Base-by-base conservation (phyloP, 257 asterid genomes). In the Hygrophila difformis region DNA sequence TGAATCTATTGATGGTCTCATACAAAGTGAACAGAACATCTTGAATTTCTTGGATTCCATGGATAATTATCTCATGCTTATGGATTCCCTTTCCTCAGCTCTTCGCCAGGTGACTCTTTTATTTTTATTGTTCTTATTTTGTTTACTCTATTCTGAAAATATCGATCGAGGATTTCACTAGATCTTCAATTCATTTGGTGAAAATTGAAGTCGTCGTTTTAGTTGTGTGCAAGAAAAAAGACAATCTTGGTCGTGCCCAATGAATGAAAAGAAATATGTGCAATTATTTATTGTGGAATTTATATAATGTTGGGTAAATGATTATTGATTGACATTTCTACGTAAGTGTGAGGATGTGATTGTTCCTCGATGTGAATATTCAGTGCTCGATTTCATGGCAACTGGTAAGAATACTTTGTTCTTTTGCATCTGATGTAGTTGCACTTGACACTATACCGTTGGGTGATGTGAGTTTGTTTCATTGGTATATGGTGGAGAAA, bases 41-140 rank as follows among this genome's bases (percentile, higher is more conserved):
- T 8, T 84, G 55, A 56, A 68, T 51, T 75, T 88, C 55, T 63
- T 89, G 54, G 97, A 89, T 63, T 89, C 96, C 37, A 54, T 55
- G 74, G 96, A 89, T 59, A 44, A 39, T 55, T 85, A 84, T 62
- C 70, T 89, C 16, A 58, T 29, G 53, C 85, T 79, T 2, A 62
- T 75, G 72, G 74, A 81, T 68, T 69, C 84, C 31, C 40, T 85
- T 36, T 77, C 87, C 50, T 77, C 98, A 38, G 53, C 84, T 26
- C 94, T 89, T 65, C 93, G 96, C 49, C 82, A 85, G 96, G 96
- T 82, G 56, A 33, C 47, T 15, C 43, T 20, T 10, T 13, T 22
- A 35, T 29, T 39, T 60, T 33, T 39, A 23, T 50, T 29, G 23
- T 55, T 48, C 60, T 17, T n/a, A 20, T 37, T 50, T 42, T 40